These are phyloP conservation scores for Pestalotiopsis sp. DNA, from an alignment of 2,329 filamentous ascomycete species.

Conservation along the genomic window DNA sequence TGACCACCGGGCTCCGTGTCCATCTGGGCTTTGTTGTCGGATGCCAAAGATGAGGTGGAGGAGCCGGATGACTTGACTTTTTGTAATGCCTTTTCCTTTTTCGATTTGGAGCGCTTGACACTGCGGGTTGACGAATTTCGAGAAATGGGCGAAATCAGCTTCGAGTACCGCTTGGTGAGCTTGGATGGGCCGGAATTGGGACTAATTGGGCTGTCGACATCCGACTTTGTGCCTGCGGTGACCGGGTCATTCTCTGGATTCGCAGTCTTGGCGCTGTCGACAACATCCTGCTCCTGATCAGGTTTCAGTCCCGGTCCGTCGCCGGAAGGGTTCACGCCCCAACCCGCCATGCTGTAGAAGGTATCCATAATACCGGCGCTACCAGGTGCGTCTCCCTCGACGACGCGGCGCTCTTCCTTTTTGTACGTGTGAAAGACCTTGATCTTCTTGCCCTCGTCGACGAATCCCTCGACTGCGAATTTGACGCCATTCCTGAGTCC, in stretches of 20 bases:
- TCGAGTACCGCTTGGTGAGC: constrained; percentile 2
- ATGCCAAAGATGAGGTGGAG: constrained; percentile 21
- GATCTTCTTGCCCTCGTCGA: constrained; percentile 87
- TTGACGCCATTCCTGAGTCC: constrained; percentile 87
- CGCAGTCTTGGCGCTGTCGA: constrained; percentile 34
- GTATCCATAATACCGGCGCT: constrained; percentile 52
- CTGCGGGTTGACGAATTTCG: background rate
- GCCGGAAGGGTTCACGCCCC: constrained; percentile 20
- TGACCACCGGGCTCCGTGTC: constrained; percentile 63
- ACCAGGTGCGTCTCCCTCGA: constrained; percentile 59
- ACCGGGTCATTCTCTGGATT: constrained; percentile 15
- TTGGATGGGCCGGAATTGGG: background rate
- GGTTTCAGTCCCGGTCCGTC: constrained; percentile 20
- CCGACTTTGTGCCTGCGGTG: constrained; percentile 15
- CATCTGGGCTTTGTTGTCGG: constrained; percentile 24
- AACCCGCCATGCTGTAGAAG: constrained; percentile 56
- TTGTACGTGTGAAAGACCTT: constrained; percentile 81
- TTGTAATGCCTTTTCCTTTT: constrained; percentile 12
- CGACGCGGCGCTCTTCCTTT: constrained; percentile 69
- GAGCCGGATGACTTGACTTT: constrained; percentile 9
- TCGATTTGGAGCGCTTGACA: constrained; percentile 15
- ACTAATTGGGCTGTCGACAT: background rate
- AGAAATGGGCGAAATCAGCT: constrained; percentile 11
- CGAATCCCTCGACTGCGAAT: constrained; percentile 80
- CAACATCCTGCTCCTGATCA: constrained; percentile 34